Evolutionary conservation across 2,329 filamentous ascomycete species (phyloP), one percentile per base, ranked within the genome.

Genomic region (Stemphylium vesicarium): DNA sequence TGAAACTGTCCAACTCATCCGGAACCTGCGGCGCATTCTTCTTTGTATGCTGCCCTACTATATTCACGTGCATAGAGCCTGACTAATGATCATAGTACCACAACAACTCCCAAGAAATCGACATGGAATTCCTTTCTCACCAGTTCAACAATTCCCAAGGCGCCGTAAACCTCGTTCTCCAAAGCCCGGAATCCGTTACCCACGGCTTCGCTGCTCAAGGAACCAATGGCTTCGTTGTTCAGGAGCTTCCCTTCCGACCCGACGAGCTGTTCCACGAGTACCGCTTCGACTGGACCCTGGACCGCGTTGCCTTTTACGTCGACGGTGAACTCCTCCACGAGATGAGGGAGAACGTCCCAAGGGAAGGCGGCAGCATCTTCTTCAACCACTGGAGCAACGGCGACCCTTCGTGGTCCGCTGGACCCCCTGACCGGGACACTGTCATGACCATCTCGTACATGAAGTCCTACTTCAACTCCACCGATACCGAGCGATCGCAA

Each of bases 11-110:
- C 0, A 75, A 75, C 35, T 77, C 83, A 6, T 75, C 79, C 1
- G 89, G 89, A 22, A 93, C 90, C 1, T 93, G 90, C 71, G 86
- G 84, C 26, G 89, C 89, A 6, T 92, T 93, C 76, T 93, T 92
- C 75, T 94, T 89, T 86, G 87, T 90, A 75, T 53, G 76, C 13
- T 35, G 18, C 20, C 15, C 37, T 24, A 13, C 47, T n/a, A n/a
- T 18, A 4, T 10, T 8, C 0, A 6, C 16, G 4, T 9, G 9
- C 15, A 24, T 11, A 9, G 13, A 35, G 37, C 31, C 16, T 37
- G 35, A 44, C 60, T 68, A 57, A 65, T 49, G 15, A 36, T 32
- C 31, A 35, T 57, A 91, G 88, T 92, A 91, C 73, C 85, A 85
- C 76, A 91, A 92, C 72, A 86, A 93, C 73, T 89, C 88, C 1